phyloP scores from a whole-genome alignment of 805 yeast genomes.

The Sungouiella thailandica region DNA sequence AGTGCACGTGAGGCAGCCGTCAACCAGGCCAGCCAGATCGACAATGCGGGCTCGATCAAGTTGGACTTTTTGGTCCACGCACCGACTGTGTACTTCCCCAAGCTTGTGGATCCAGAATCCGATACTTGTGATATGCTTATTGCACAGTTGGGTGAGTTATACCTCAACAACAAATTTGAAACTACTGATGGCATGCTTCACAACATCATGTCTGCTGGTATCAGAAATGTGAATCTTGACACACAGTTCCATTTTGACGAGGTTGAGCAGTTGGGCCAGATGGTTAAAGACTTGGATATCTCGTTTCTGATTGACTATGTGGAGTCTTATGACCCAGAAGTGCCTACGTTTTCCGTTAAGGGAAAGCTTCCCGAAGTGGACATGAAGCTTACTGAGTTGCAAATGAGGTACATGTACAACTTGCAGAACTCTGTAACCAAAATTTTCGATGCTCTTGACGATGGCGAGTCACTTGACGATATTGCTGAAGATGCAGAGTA shows the following conservation, averaged over 20 bases:
- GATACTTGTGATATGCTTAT: conserved; percentile 55
- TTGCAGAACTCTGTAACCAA: conserved; percentile 51
- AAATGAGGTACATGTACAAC: conserved; percentile 52
- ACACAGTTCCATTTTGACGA: conserved; percentile 53
- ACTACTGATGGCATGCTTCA: conserved; percentile 23
- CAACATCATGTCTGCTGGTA: conserved; percentile 62
- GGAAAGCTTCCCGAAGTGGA: conserved; percentile 63
- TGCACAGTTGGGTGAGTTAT: conserved; percentile 78
- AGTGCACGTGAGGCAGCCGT: conserved; percentile 84
- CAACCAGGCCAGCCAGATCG: conserved; percentile 67
- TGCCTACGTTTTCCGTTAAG: conserved; percentile 46
- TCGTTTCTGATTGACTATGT: conserved; percentile 53
- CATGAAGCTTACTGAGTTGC: conserved; percentile 67
- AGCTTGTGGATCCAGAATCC: conserved; percentile 36
- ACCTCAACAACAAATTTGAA: conserved; percentile 57
- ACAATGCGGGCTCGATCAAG: conserved; percentile 55
- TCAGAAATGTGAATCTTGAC: conserved; percentile 64
- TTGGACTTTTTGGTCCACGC: conserved; percentile 71
- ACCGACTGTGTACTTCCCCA: conserved; percentile 81
- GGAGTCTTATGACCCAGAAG: conserved; percentile 30
- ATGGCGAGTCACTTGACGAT: conserved; percentile 41
- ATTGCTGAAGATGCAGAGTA: conserved; percentile 59
- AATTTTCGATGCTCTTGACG: conserved; percentile 43
- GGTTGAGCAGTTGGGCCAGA: conserved; percentile 50
- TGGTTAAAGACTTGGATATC: conserved; percentile 63